Evolutionary conservation across 352 stramenopile species (phyloP), one percentile per base, ranked within the genome.

Genomic region (Globisporangium iwayamae): DNA sequence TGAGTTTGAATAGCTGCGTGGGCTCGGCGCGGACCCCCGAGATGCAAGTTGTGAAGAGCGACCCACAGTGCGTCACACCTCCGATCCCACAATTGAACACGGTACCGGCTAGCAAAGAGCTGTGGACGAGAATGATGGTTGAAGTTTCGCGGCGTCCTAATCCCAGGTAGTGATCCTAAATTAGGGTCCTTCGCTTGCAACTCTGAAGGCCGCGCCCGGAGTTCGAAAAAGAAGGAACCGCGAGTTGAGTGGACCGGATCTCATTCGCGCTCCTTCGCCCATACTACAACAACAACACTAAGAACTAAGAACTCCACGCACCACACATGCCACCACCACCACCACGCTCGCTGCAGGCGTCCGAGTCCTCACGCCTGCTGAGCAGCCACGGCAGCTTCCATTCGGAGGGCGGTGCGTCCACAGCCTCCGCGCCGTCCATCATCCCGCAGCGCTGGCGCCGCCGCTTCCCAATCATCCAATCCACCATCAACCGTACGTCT

Each of bases 391-490:
- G 34, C 16, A 58, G 46, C 22, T 65, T 58, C 36, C 32, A 56
- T 22, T 41, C 41, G 6, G 36, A 52, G 50, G 51, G 25, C 36
- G 38, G 60, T 28, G 48, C 50, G 8, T 68, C 55, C 55, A 58
- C 55, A 0, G 36, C 46, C 9, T 68, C 62, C 18, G 46, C 38
- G 28, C 62, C 62, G 39, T 68, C 62, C 13, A 53, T 68, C 47
- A 57, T 68, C 18, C 62, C 62, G 20, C 62, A 68, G 55, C 62
- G 62, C 55, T 68, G 62, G 62, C 62, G 62, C 46, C 55, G 62
- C 6, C 62, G 62, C 22, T 68, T 68, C 55, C 62, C 62, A 2
- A 48, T 62, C 55, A 60, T 68, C 38, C 62, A 68, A 11, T 57
- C 62, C 5, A 22, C 55, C n/a, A 39, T 68, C 62, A 59, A 53